Conservation (phyloP, 1,139 yeast genomes). For the Tardiomyces digboiensis region DNA sequence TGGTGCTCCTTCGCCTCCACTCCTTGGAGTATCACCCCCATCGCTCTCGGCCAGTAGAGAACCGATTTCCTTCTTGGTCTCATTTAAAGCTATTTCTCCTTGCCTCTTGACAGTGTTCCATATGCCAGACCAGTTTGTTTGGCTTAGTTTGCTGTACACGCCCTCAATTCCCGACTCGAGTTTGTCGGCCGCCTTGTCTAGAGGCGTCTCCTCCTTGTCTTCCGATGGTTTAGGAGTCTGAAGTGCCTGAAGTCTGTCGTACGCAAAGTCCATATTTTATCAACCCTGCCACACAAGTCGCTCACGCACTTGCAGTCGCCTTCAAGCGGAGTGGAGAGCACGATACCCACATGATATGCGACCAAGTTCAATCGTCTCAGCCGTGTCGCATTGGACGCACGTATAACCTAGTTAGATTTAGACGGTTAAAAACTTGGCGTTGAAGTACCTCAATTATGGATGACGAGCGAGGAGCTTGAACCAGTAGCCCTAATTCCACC, state of each 20-base stretch:
- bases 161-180: constrained; percentile 47
- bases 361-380: no score
- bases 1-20: constrained; percentile 3
- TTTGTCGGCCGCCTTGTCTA: constrained; percentile 29
- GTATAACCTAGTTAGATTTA: no score
- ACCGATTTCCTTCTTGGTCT: constrained; percentile 24
- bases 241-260: constrained; percentile 15
- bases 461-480: no score
- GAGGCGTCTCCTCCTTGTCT: constrained; percentile 6
- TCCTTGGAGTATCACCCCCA: not conserved
- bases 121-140: constrained; percentile 29
- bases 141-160: constrained; percentile 30
- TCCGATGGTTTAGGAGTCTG: not conserved
- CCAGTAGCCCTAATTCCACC: constrained; percentile 53
- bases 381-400: no score
- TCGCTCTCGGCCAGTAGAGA: constrained; percentile 15
- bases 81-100: constrained; percentile 34
- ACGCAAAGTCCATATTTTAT: constrained; percentile 17
- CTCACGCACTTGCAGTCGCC: no score
- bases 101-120: constrained; percentile 29
- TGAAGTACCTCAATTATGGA: no score
- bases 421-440: no score
- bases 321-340: no score
- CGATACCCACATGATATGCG: no score
- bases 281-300: no score